Conservation (phyloP, 1,284 basidiomycete species). For the Cryptococcus jaspeensis region DNA sequence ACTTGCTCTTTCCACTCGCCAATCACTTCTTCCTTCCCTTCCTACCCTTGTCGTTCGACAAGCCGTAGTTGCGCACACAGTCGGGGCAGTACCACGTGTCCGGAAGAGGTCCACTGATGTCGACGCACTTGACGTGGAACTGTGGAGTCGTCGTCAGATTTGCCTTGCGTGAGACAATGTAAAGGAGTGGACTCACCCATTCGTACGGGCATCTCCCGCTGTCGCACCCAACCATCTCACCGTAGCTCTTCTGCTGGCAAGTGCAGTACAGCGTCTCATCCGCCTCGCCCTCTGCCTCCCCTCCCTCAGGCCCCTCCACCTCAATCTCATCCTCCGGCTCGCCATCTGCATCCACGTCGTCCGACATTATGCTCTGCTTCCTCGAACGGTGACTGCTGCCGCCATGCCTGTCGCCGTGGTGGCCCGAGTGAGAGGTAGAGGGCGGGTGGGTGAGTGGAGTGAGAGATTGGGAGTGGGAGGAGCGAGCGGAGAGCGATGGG, state of each 20-base stretch:
- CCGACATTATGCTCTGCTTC: background rate
- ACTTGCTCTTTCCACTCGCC: background rate
- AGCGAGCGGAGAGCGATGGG: conserved; percentile 17
- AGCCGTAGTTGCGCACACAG: conserved; percentile 37
- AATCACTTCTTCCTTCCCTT: conserved; percentile 37
- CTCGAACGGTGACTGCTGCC: background rate
- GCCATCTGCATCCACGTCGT: conserved; percentile 23
- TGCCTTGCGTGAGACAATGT: background rate
- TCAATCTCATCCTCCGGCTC: conserved; percentile 33
- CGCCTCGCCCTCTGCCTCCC: conserved; percentile 31
- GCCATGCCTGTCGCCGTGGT: background rate
- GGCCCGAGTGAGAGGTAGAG: background rate
- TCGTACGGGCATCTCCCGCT: conserved; percentile 81
- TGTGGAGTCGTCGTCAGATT: conserved; percentile 39
- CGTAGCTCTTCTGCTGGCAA: conserved; percentile 70
- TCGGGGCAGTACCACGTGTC: conserved; percentile 81
- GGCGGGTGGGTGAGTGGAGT: conserved; percentile 1
- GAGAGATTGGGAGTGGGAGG: conserved; percentile 9
- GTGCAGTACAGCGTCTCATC: conserved; percentile 72
- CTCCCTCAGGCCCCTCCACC: conserved; percentile 22
- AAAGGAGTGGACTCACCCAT: conserved; percentile 71
- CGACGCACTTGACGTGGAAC: conserved; percentile 84
- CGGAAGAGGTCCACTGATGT: conserved; percentile 65
- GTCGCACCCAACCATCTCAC: conserved; percentile 98
- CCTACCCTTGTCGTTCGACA: conserved; percentile 35